Evolutionary conservation across 2,329 filamentous ascomycete species (phyloP), one percentile per base, ranked within the genome.

Genomic region (Neonectria punicea): DNA sequence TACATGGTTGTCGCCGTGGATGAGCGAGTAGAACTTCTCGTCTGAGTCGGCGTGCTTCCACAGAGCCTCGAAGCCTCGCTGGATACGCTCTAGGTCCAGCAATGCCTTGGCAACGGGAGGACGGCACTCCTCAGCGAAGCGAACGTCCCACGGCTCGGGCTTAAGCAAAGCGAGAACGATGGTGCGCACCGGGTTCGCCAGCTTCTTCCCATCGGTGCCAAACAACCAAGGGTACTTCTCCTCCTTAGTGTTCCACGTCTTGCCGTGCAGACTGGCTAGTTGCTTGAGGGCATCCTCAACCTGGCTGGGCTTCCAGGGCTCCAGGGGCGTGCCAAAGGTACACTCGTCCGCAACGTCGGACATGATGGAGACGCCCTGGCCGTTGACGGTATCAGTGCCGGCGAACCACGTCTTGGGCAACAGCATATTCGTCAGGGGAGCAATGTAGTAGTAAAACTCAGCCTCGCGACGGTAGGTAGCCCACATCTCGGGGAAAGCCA

Each of bases 401-500:
- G 56, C 60, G 30, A 65, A 65, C 53, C 57, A 61, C 13, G 57
- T 65, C 30, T 36, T 44, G 4, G 62, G 62, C 14, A 65, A 36
- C n/a, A 65, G 16, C 57, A 65, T 61, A 9, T 41, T 61, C 28
- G 57, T 61, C 7, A 56, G 25, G 6, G 57, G 57, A 3, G 51
- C 62, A 13, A 65, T 49, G 11, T 61, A 22, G 36, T 61, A 53
- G 34, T 65, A 61, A 46, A 65, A 65, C 30, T 61, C 62, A 13
- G 62, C 62, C 51, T 65, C 62, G 5, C 62, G 57, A n/a, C 62
- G 62, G 13, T 65, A 61, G 16, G 62, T 61, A 4, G 57, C 57
- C 44, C 28, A 53, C 36, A 61, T 65, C 32, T 64, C 56, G 2
- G 62, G 62, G 30, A 56, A 47, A 1, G 32, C 34, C 25, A 41